Conservation (phyloP, 352 stramenopile genomes). For the Hyaloperonospora brassicae region DNA sequence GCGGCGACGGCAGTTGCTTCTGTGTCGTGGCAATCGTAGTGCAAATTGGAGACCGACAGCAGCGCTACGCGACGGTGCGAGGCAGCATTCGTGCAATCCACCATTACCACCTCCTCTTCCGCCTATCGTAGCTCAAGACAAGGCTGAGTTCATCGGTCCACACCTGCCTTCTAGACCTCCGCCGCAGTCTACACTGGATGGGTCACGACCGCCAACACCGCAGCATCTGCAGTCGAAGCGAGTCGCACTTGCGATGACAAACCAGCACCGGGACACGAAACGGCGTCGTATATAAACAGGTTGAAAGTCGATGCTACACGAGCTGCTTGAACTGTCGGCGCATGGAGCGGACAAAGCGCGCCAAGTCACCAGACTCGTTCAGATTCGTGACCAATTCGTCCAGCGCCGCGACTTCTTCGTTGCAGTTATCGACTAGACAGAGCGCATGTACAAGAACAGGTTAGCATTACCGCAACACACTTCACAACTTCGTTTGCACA, state of each 20-base stretch:
- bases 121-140: conserved; percentile 3
- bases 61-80: conserved; percentile 1
- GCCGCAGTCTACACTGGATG: neutral
- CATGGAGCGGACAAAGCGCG: conserved; percentile 72
- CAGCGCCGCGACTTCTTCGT: conserved; percentile 38
- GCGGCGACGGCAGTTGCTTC: conserved; percentile 48
- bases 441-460: conserved; percentile 3
- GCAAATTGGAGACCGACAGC: neutral
- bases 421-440: conserved; percentile 54
- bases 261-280: conserved; percentile 22
- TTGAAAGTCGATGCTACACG: conserved; percentile 25
- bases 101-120: conserved; percentile 11
- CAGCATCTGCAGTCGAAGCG: conserved; percentile 3
- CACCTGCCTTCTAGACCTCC: conserved; percentile 22
- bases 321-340: conserved; percentile 67
- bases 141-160: conserved; percentile 40
- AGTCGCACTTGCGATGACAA: conserved; percentile 2
- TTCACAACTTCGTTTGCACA: neutral
- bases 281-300: conserved; percentile 34
- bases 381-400: conserved; percentile 48
- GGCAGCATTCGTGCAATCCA: conserved; percentile 1
- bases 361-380: conserved; percentile 59
- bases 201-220: conserved; percentile 1
- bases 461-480: neutral
- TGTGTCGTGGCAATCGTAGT: conserved; percentile 21